Percentiles rank a stretch among this genome's conserved stretches.
Evolutionary conservation across 2,329 filamentous ascomycete genomes (phyloP).

Genomic region (Aspergillus proliferans): DNA sequence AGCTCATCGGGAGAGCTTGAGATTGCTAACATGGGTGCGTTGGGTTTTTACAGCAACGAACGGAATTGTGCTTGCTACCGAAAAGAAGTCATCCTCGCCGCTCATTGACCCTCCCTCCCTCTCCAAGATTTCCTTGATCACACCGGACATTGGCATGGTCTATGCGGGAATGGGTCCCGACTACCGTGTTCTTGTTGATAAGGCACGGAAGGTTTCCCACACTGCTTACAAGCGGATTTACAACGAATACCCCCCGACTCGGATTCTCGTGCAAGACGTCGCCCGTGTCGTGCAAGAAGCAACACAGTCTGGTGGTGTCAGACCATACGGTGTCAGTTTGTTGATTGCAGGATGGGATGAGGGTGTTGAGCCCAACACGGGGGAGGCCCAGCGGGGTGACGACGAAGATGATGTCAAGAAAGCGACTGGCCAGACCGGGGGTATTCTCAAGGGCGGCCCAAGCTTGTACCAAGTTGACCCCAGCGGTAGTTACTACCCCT

Average conservation of each 20-base stretch:
- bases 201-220: slow-evolving; percentile 95
- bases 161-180: slow-evolving; percentile 99
- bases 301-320: slow-evolving; percentile 93
- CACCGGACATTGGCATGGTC: slow-evolving; percentile 98
- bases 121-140: slow-evolving; percentile 96
- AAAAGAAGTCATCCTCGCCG: slow-evolving; percentile 98
- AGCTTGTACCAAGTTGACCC: slow-evolving; percentile 99
- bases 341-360: slow-evolving; percentile 98
- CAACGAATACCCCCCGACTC: slow-evolving; percentile 99
- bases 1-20: slow-evolving; percentile 1
- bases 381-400: slow-evolving; percentile 52
- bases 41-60: slow-evolving; percentile 68
- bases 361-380: slow-evolving; percentile 79
- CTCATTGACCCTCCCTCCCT: slow-evolving; percentile 92
- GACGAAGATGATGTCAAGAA: slow-evolving; percentile 61
- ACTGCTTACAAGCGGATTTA: slow-evolving; percentile 99
- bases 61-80: slow-evolving; percentile 95
- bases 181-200: slow-evolving; percentile 95
- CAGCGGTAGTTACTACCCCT: slow-evolving; percentile 97
- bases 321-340: slow-evolving; percentile 93
- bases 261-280: slow-evolving; percentile 98
- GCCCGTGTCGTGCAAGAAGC: slow-evolving; percentile 98
- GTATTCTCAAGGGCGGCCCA: slow-evolving; percentile 89
- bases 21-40: slow-evolving; percentile 8
- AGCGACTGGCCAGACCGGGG: slow-evolving; percentile 79